phyloP scores from a whole-genome alignment of 139 green algal genomes.

The Chlamydomonas urium region DNA sequence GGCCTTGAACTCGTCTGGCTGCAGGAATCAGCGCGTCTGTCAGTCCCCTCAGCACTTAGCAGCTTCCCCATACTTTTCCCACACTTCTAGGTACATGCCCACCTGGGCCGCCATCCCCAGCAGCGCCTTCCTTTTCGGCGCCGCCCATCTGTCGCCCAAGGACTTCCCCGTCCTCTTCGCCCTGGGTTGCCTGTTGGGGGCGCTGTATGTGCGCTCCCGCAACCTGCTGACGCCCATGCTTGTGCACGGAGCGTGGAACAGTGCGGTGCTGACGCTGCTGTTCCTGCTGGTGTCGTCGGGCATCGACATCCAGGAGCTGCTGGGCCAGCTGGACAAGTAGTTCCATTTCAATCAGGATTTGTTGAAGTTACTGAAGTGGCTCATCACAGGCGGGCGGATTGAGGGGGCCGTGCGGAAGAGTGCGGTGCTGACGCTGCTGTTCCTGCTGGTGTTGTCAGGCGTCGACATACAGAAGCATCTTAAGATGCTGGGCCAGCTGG shows the following conservation, averaged over 20 bases:
- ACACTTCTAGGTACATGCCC: constrained; percentile 43
- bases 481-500: constrained; percentile 27
- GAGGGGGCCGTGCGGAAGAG: constrained; percentile 86
- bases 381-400: too few species aligned
- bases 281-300: constrained; percentile 56
- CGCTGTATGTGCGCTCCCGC: constrained; percentile 56
- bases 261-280: constrained; percentile 65
- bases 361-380: too few species aligned
- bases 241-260: constrained; percentile 86
- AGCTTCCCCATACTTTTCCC: too few species aligned
- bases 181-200: constrained; percentile 65
- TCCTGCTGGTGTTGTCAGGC: constrained; percentile 48
- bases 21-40: too few species aligned
- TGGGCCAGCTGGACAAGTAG: constrained; percentile 19
- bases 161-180: constrained; percentile 78
- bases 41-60: too few species aligned
- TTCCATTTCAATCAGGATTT: background rate
- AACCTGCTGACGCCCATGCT: constrained; percentile 89
- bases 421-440: constrained; percentile 69
- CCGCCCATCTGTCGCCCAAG: constrained; percentile 64
- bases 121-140: constrained; percentile 63
- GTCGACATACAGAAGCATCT: constrained; percentile 64
- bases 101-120: constrained; percentile 56
- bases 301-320: constrained; percentile 62
- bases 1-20: too few species aligned